Percentiles rank a stretch among this genome's conserved stretches.
Evolutionary conservation across 306 rosid genomes (phyloP).

Genomic region (Citrullus amarus): DNA sequence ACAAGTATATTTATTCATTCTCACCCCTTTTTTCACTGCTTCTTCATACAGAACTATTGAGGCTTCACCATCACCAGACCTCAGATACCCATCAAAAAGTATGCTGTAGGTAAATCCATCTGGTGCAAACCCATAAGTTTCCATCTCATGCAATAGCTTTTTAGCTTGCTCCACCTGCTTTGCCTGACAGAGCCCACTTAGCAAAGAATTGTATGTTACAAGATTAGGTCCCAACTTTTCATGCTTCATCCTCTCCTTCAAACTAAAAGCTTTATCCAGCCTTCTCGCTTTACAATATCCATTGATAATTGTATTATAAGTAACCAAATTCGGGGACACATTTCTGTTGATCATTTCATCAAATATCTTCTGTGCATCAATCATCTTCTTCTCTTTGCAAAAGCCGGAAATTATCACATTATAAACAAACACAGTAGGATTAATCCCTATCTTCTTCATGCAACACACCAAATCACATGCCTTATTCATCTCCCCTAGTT

Average conservation of each 20-base stretch:
- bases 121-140: conserved; percentile 33
- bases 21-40: conserved; percentile 18
- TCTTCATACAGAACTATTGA: conserved; percentile 22
- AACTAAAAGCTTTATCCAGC: conserved; percentile 41
- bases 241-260: conserved; percentile 49
- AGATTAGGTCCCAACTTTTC: conserved; percentile 34
- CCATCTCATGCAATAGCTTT: conserved; percentile 48
- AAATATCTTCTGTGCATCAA: conserved; percentile 51
- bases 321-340: conserved; percentile 34
- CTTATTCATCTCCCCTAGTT: conserved; percentile 36
- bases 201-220: conserved; percentile 58
- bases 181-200: conserved; percentile 44
- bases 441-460: conserved; percentile 35
- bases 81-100: conserved; percentile 35
- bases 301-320: conserved; percentile 51
- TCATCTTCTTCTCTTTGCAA: conserved; percentile 35
- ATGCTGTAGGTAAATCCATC: conserved; percentile 33
- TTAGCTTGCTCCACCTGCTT: conserved; percentile 41
- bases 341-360: conserved; percentile 46
- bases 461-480: conserved; percentile 23
- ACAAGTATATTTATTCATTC: conserved; percentile 31
- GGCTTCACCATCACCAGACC: conserved; percentile 21
- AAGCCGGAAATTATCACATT: conserved; percentile 42
- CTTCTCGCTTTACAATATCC: conserved; percentile 62
- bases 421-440: conserved; percentile 37